Conservation (phyloP, 2,329 filamentous ascomycete species). For the Sarocladiaceae sp. region DNA sequence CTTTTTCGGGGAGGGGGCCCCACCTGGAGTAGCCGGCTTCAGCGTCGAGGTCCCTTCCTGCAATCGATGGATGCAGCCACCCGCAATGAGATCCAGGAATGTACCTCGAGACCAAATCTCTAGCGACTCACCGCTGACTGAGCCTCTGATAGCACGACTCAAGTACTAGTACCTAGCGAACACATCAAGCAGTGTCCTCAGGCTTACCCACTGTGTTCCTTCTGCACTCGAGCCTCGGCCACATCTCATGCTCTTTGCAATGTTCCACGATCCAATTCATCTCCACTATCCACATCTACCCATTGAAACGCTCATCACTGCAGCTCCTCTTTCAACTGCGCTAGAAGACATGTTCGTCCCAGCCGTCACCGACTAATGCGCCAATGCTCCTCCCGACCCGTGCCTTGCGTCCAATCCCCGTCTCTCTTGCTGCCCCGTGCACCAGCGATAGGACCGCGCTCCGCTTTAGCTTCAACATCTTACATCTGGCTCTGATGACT, state of each 20-base stretch:
- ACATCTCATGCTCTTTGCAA: background rate
- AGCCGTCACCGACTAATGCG: slow-evolving; percentile 8
- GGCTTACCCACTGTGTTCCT: background rate
- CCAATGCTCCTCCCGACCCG: background rate
- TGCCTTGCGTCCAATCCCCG: slow-evolving; percentile 6
- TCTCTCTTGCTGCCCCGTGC: slow-evolving; percentile 7
- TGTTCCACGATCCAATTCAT: background rate
- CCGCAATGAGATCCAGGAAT: background rate
- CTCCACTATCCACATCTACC: background rate
- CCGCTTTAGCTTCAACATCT: background rate
- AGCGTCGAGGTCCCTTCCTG: background rate
- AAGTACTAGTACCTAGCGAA: too few relatives aligned
- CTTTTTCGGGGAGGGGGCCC: background rate
- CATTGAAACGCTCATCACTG: background rate
- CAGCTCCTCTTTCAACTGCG: background rate
- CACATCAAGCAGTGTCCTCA: too few relatives aligned
- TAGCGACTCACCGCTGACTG: too few relatives aligned
- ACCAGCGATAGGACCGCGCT: background rate
- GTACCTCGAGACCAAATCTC: background rate
- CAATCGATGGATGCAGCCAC: background rate
- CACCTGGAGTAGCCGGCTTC: background rate
- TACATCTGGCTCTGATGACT: background rate
- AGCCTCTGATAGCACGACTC: too few relatives aligned
- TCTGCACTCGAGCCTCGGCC: background rate
- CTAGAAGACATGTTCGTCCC: too few relatives aligned